Base-by-base conservation (phyloP, 2,329 filamentous ascomycete species). In the Venturia oleaginea region DNA sequence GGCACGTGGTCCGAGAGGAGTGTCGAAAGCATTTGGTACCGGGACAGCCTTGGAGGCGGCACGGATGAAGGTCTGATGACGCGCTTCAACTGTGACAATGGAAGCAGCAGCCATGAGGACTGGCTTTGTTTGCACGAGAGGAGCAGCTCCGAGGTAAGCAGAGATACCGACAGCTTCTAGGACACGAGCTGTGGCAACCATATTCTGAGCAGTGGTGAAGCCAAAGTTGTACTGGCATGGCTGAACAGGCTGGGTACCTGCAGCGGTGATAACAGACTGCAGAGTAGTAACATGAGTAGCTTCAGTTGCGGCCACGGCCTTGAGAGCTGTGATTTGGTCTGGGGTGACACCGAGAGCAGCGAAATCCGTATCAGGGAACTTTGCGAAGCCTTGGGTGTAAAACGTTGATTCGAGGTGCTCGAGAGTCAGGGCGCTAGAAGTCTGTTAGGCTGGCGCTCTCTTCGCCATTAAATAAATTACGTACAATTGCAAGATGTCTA, bases 381-480 rank as follows among this genome's bases (percentile, higher is more conserved):
- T 82, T 67, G 80, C 80, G 72, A 91, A 89, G 43, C 87, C 88
- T 72, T 88, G 81, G 69, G 83, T 80, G 80, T 92, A 91, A 76
- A 90, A 91, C 64, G 81, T 79, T 30, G 85, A 81, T 77, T 91
- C 89, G 70, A 91, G 86, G 76, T 88, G 86, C 76, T 92, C 89
- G 57, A 90, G 80, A 6, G 88, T 90, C 64, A 90, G 78, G 67
- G 88, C 88, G 72, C 85, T 88, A 63, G n/a, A 40, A 24, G 5
- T 51, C 55, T 73, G 76, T 76, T 70, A 75, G 73, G 15, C 69
- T 43, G 19, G 43, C 19, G 32, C 69, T 46, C 24, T 66, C 59
- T 24, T 71, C 71, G 68, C 73, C 72, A 66, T 70, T 4, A 11
- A n/a, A 22, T n/a, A 61, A 30, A 22, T 19, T 24, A 72, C 79